Evolutionary conservation across 2,329 filamentous ascomycete genomes (phyloP).

Genomic region (Apiospora hydei): DNA sequence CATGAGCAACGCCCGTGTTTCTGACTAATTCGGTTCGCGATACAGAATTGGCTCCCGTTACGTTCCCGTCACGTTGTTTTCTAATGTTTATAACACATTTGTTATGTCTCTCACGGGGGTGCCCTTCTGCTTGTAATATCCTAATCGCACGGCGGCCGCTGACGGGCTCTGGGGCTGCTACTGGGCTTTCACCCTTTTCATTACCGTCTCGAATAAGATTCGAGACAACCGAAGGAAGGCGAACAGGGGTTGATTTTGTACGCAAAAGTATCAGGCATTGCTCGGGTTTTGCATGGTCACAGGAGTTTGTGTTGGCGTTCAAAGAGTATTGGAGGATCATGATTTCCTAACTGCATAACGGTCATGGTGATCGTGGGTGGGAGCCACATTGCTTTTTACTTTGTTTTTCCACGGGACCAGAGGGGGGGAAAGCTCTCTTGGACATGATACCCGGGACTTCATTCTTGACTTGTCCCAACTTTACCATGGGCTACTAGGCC

Average conservation of each 20-base stretch:
- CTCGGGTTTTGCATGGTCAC: slow-evolving; percentile 5
- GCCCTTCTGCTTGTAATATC: neutral
- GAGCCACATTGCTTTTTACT: neutral
- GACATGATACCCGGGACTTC: slow-evolving; percentile 24
- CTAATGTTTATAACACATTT: neutral
- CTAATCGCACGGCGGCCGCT: neutral
- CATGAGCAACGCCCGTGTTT: neutral
- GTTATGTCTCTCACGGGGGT: neutral
- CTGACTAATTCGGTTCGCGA: neutral
- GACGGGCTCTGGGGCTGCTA: neutral
- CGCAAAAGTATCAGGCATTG: slow-evolving; percentile 4
- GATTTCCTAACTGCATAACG: slow-evolving; percentile 6
- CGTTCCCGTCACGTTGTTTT: neutral
- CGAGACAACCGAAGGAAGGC: neutral
- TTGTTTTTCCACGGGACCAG: slow-evolving; percentile 16
- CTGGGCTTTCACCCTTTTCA: neutral
- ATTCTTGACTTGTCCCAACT: slow-evolving; percentile 24
- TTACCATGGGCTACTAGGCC: neutral
- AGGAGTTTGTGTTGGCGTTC: slow-evolving; percentile 15
- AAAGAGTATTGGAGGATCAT: slow-evolving; percentile 2
- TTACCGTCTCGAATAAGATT: neutral
- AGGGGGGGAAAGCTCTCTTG: slow-evolving; percentile 17
- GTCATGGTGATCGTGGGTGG: neutral
- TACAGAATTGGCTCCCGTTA: neutral
- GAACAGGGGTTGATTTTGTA: neutral